Evolutionary conservation across 306 rosid genomes (phyloP).

Genomic region (Fagus sylvatica): DNA sequence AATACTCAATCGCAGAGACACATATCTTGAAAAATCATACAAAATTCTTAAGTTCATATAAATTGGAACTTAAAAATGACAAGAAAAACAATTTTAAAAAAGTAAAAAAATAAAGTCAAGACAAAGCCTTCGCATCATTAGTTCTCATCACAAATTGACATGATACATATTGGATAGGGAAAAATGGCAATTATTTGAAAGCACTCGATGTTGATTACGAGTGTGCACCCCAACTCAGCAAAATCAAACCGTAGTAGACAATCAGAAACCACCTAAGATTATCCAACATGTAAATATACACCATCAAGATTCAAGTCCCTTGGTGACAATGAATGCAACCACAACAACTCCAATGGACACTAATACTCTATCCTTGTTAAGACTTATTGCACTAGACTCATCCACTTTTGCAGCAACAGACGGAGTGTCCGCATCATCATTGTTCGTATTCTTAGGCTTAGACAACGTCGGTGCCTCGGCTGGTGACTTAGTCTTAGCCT

Average conservation of each 20-base stretch:
- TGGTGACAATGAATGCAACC: not conserved
- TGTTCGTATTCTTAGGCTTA: not conserved
- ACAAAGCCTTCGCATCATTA: too few species aligned
- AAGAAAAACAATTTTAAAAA: too few species aligned
- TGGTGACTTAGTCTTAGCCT: not conserved
- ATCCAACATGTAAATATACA: constrained; percentile 2
- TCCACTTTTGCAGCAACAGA: constrained; percentile 7
- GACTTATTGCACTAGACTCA: not conserved
- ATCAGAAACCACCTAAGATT: not conserved
- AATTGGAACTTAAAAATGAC: too few species aligned
- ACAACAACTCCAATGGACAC: constrained; percentile 23
- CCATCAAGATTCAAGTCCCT: constrained; percentile 8
- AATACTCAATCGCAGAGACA: too few species aligned
- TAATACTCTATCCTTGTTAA: constrained; percentile 14
- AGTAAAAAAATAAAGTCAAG: too few species aligned
- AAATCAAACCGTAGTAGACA: not conserved
- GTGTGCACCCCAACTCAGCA: not conserved
- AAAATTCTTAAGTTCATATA: too few species aligned
- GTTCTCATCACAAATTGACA: too few species aligned
- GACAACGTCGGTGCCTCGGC: constrained; percentile 16
- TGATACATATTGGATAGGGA: not conserved
- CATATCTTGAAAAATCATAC: too few species aligned
- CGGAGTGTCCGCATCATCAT: not conserved
- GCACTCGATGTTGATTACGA: constrained; percentile 30
- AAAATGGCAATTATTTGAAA: constrained; percentile 21